A percentile compares a stretch with the other conserved stretches of the same genome.
Evolutionary conservation across 2,329 filamentous ascomycete species (phyloP).

Genomic region (Tetracladium maxilliforme): DNA sequence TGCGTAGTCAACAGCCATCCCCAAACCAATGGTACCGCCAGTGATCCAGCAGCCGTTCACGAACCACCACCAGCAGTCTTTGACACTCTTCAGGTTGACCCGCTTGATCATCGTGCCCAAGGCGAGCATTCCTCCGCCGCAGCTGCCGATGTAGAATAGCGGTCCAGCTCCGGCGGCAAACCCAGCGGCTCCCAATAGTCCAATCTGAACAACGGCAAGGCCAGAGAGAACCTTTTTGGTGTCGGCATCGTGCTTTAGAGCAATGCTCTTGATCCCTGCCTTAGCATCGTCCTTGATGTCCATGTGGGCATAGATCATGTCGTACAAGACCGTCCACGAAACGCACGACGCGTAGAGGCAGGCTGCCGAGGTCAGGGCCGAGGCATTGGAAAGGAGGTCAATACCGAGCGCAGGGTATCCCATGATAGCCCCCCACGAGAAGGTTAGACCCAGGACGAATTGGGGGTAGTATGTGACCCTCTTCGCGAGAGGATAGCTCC

Average conservation of each 20-base stretch:
- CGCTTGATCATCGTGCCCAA: conserved; percentile 52
- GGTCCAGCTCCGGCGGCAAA: conserved; percentile 51
- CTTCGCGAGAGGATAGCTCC: conserved; percentile 70
- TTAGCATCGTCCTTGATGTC: conserved; percentile 77
- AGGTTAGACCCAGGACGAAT: conserved; percentile 67
- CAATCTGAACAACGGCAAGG: conserved; percentile 54
- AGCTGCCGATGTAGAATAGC: conserved; percentile 53
- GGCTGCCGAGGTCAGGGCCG: conserved; percentile 50
- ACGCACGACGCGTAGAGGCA: conserved; percentile 66
- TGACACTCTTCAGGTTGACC: conserved; percentile 49
- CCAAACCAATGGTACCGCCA: conserved; percentile 44
- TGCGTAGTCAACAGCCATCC: conserved; percentile 45
- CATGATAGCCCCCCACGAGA: conserved; percentile 82
- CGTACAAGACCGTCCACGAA: conserved; percentile 78
- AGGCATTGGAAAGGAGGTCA: conserved; percentile 49
- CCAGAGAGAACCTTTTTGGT: conserved; percentile 65
- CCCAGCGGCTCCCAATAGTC: conserved; percentile 56
- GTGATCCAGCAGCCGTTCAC: conserved; percentile 57
- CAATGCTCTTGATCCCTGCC: conserved; percentile 80
- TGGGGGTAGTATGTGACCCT: conserved; percentile 80
- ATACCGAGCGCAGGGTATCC: conserved; percentile 74
- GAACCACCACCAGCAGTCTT: conserved; percentile 68
- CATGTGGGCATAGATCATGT: conserved; percentile 91
- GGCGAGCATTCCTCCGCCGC: conserved; percentile 45
- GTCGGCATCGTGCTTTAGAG: conserved; percentile 60